Base-by-base conservation (phyloP, 2,329 filamentous ascomycete genomes). In the Fusarium nygamai region DNA sequence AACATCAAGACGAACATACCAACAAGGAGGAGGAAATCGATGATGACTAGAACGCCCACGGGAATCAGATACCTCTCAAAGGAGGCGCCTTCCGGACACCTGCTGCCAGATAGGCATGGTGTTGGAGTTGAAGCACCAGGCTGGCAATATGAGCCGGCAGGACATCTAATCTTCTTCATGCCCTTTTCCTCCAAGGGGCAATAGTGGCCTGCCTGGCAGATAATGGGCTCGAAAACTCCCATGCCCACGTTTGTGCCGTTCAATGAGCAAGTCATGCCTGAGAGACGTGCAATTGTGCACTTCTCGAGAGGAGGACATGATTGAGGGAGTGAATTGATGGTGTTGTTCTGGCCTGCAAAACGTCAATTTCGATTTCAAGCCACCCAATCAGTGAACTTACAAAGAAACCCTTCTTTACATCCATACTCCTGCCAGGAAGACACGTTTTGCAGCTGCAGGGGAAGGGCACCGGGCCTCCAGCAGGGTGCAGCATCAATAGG, bases 141-240 rank as follows among this genome's bases (percentile, higher is more conserved):
- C 36, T 87, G 87, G 68, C 88, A 90, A 71, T 87, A 90, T 6
- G 82, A 82, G 31, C 87, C 87, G 14, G 80, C 67, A 0, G 86
- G 87, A 59, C 88, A 90, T 16, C 67, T 57, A 8, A 85, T 71
- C 48, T 81, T 83, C 62, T 85, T 74, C 47, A 79, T 83, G 16
- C 85, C 85, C 29, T 75, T 63, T 9, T 62, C 62, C 9, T 74
- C 62, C 4, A 62, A 39, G 3, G 87, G 87, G 57, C 88, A 90
- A 69, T 88, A 89, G 58, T 78, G 82, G 6, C 88, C 88, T 43
- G 83, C 72, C 46, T 82, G 82, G 74, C 88, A 90, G 13, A 89
- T 77, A 8, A 87, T 80, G 3, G 88, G 88, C 70, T 90, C 88
- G 59, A 86, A 86, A 6, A 82, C 82, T 0, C 85, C 85, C 85